Conservation (phyloP, 176 grass and related monocot species). For the Pontederia paniculata region DNA sequence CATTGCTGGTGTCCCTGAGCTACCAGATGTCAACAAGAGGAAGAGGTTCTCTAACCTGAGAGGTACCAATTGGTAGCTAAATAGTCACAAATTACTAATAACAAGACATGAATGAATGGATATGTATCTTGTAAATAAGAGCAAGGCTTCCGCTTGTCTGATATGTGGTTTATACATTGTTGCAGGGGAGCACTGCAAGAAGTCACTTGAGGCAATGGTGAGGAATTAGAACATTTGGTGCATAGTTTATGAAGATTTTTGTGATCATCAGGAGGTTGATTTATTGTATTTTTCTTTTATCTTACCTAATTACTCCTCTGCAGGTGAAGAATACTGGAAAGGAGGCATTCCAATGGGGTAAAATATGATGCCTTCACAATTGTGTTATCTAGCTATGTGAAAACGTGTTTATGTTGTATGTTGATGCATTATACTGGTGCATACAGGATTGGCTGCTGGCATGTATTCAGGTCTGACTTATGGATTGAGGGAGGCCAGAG, state of each 20-base stretch:
- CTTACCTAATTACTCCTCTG: not conserved
- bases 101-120: not conserved
- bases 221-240: not conserved
- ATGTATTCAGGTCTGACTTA: slow-evolving; percentile 84
- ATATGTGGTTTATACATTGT: not conserved
- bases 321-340: slow-evolving; percentile 71
- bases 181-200: slow-evolving; percentile 45
- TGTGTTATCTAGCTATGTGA: not conserved
- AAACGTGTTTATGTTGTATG: not conserved
- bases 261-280: no score
- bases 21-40: slow-evolving; percentile 10
- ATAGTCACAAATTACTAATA: not conserved
- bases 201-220: slow-evolving; percentile 77
- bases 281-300: not conserved
- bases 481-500: slow-evolving; percentile 65
- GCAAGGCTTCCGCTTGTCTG: not conserved
- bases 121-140: not conserved
- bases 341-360: slow-evolving; percentile 91
- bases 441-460: slow-evolving; percentile 65
- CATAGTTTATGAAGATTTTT: not conserved
- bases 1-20: slow-evolving; percentile 23
- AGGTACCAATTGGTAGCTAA: not conserved
- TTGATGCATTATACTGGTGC: not conserved
- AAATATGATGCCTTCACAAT: no score
- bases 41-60: slow-evolving; percentile 6